A percentile compares a stretch with the other conserved stretches of the same genome.
Conservation (phyloP, 768 basidiomycete species). For the Tylopilus plumbeoviolaceoides region DNA sequence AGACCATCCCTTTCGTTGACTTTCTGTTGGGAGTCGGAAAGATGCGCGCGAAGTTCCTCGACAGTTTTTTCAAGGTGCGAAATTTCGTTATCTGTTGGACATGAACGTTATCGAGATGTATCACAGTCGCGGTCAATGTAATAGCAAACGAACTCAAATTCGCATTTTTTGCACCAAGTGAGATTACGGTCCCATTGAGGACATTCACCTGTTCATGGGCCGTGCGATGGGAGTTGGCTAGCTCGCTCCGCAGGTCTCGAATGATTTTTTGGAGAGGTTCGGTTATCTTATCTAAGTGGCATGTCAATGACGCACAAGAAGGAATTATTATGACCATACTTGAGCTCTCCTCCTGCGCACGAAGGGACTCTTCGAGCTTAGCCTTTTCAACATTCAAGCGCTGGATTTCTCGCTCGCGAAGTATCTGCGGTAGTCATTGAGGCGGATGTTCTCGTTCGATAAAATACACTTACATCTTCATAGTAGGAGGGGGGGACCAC, state of each 20-base stretch:
- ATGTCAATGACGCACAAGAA: neutral
- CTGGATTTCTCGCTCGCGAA: neutral
- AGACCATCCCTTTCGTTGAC: neutral
- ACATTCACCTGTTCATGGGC: neutral
- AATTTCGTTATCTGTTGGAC: neutral
- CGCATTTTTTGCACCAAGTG: too few relatives aligned
- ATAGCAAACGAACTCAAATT: neutral
- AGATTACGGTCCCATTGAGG: too few relatives aligned
- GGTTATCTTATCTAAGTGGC: neutral
- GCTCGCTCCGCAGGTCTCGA: neutral
- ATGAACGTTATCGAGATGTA: neutral
- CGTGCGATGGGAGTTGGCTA: neutral
- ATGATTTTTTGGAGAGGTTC: neutral
- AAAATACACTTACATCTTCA: neutral
- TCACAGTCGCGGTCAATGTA: too few relatives aligned
- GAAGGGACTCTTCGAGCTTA: neutral
- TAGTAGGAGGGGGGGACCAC: neutral
- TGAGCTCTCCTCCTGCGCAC: neutral
- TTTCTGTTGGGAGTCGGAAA: neutral
- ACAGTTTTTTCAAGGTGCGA: neutral
- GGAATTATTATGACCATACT: neutral
- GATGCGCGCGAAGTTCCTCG: neutral
- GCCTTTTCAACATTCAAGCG: neutral
- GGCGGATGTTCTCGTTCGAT: neutral
- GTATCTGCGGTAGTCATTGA: neutral